These are phyloP conservation scores for Fusarium coicis DNA, from an alignment of 2,329 filamentous ascomycete genomes.

Conservation along the genomic window DNA sequence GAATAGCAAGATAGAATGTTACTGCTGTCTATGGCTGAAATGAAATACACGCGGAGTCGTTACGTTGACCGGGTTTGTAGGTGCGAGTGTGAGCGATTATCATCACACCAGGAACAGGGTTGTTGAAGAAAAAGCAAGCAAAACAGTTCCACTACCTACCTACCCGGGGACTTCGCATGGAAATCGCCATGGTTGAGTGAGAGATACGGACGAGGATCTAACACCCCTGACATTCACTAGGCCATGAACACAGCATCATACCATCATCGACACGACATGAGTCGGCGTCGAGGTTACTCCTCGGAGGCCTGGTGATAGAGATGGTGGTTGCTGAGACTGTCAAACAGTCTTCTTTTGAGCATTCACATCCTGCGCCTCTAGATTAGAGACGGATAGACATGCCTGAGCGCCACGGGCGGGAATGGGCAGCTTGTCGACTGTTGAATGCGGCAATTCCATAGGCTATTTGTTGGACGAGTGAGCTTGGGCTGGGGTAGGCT, in stretches of 20 bases:
- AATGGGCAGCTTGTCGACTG: slow-evolving; percentile 6
- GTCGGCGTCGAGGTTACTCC: neutral
- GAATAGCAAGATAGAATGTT: neutral
- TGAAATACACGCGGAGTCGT: neutral
- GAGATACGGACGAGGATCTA: slow-evolving; percentile 1
- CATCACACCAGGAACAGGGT: slow-evolving; percentile 22
- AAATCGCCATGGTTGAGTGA: slow-evolving; percentile 3
- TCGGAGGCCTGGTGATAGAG: neutral
- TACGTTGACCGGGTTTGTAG: neutral
- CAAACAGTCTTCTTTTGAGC: neutral
- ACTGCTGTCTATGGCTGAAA: neutral
- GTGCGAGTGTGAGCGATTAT: slow-evolving; percentile 7
- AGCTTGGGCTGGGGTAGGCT: slow-evolving; percentile 18
- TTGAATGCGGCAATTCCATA: slow-evolving; percentile 13
- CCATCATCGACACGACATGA: neutral
- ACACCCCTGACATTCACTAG: neutral
- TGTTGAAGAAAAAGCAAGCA: slow-evolving; percentile 21
- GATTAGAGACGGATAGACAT: neutral
- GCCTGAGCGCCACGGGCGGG: slow-evolving; percentile 15
- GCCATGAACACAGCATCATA: neutral
- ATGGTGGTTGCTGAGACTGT: neutral
- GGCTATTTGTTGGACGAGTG: slow-evolving; percentile 25
- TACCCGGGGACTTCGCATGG: neutral
- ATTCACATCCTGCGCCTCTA: neutral
- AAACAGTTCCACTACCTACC: slow-evolving; percentile 7